Evolutionary conservation across 441 rosid genomes (phyloP).

Genomic region (Adansonia madagascariensis): DNA sequence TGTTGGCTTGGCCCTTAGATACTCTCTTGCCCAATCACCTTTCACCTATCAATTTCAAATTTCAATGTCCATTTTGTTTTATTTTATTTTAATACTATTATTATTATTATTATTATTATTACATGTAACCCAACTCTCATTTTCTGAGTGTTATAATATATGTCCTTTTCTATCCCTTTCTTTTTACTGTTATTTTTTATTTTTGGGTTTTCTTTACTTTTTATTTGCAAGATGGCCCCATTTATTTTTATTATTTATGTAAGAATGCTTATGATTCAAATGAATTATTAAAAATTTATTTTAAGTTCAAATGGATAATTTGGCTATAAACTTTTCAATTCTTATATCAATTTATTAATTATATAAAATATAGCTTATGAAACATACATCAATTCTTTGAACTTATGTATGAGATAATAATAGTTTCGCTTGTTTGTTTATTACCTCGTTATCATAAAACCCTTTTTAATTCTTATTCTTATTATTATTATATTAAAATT

Average conservation of each 20-base stretch:
- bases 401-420: neutral
- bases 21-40: neutral
- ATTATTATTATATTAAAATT: neutral
- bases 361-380: too few species aligned
- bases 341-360: too few species aligned
- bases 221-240: neutral
- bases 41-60: neutral
- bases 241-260: neutral
- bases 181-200: neutral
- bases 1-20: neutral
- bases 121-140: neutral
- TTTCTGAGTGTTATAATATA: neutral
- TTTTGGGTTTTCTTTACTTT: neutral
- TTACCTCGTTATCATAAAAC: neutral
- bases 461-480: neutral
- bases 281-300: too few species aligned
- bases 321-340: too few species aligned
- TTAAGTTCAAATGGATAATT: too few species aligned
- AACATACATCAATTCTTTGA: neutral
- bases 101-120: neutral
- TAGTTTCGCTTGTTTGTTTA: neutral
- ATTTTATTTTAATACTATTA: neutral
- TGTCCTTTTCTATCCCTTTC: neutral
- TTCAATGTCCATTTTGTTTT: neutral
- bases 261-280: too few species aligned